phyloP scores from a whole-genome alignment of 2,329 filamentous ascomycete species.

The Fusarium robinianum region DNA sequence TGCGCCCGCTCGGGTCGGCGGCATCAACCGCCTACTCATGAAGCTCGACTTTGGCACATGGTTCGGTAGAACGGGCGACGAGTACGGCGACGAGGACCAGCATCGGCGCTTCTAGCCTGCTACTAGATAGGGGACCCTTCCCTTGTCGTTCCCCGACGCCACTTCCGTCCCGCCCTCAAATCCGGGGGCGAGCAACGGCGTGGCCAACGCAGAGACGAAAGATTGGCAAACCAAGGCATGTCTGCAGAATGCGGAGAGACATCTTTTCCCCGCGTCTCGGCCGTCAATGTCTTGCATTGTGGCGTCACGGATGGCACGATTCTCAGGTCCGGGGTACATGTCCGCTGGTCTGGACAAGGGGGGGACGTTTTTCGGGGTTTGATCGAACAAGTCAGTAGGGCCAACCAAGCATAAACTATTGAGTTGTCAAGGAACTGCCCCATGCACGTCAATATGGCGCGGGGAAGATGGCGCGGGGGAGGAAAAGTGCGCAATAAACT shows the following conservation, averaged over 20 bases:
- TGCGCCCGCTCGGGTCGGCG: conserved; percentile 72
- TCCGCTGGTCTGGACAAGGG: conserved; percentile 23
- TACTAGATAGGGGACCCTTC: too few species aligned
- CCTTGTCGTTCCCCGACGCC: too few species aligned
- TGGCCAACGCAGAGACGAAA: conserved; percentile 2
- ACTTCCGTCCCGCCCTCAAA: too few species aligned
- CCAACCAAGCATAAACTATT: conserved; percentile 19
- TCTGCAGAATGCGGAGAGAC: conserved; percentile 16
- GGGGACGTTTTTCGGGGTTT: conserved; percentile 6
- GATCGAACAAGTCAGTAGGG: background rate
- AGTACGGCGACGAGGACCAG: conserved; percentile 18
- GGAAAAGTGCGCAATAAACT: conserved; percentile 17
- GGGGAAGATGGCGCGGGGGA: too few species aligned
- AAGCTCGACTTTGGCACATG: conserved; percentile 77
- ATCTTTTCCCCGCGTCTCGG: conserved; percentile 10
- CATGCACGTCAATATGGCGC: too few species aligned
- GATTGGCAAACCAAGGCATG: conserved; percentile 21
- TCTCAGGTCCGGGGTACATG: conserved; percentile 28
- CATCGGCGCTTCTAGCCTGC: conserved; percentile 15
- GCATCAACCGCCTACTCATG: conserved; percentile 85
- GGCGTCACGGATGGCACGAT: conserved; percentile 38
- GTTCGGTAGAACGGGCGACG: conserved; percentile 48
- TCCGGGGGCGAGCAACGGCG: conserved; percentile 1
- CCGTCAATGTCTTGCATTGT: conserved; percentile 19
- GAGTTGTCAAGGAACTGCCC: conserved; percentile 15